phyloP scores from a whole-genome alignment of 2,329 filamentous ascomycete species.

The Delphinella strobiligena region DNA sequence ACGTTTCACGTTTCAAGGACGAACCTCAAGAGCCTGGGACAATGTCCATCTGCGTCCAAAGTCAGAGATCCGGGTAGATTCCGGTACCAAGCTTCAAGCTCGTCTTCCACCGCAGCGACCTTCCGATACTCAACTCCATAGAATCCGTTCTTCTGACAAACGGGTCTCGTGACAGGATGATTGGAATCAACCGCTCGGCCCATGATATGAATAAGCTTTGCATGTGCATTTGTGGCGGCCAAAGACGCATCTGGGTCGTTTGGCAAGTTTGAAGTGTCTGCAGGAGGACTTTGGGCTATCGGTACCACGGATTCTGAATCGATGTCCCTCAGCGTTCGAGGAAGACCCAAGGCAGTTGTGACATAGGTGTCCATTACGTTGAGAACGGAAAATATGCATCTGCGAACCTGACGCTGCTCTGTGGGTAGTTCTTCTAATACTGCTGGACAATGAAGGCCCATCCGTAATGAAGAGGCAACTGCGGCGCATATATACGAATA shows the following conservation, averaged over 20 bases:
- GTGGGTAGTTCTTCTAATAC: slow-evolving; percentile 7
- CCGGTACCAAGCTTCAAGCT: slow-evolving; percentile 5
- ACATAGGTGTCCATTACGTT: slow-evolving; percentile 15
- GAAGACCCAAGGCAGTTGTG: slow-evolving; percentile 12
- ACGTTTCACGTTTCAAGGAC: neutral
- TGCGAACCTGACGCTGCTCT: slow-evolving; percentile 6
- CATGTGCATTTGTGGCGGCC: slow-evolving; percentile 1
- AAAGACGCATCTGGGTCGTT: neutral
- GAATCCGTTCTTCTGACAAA: neutral
- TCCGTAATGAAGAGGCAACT: slow-evolving; percentile 14
- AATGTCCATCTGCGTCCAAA: neutral
- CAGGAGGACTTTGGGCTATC: slow-evolving; percentile 4
- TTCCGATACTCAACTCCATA: neutral
- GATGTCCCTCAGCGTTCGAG: slow-evolving; percentile 12
- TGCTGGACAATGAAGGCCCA: slow-evolving; percentile 14
- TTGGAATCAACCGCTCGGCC: neutral
- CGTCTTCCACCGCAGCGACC: slow-evolving; percentile 1
- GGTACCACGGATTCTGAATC: slow-evolving; percentile 7
- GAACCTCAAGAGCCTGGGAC: neutral
- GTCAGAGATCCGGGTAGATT: neutral
- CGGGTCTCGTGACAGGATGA: neutral
- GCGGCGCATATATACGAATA: slow-evolving; percentile 18
- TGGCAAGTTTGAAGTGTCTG: neutral
- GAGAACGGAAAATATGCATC: slow-evolving; percentile 11
- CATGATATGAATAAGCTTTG: neutral